Evolutionary conservation across 495 filamentous ascomycete genomes (phyloP).

Genomic region (Trichodelitschia bisporula): DNA sequence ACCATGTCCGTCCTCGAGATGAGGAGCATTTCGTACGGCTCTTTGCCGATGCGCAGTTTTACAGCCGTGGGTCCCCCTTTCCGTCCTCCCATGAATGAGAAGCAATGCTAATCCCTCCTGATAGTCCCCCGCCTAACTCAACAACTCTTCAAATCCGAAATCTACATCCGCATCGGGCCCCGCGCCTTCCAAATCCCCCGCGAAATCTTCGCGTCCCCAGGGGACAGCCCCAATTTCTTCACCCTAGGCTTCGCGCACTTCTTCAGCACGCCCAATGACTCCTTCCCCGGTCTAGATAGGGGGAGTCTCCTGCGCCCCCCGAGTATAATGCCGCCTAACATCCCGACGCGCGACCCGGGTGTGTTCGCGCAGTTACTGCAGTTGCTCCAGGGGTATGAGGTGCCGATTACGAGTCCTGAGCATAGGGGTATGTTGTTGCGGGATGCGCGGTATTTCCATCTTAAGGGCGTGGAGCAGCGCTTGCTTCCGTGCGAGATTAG

Average conservation of each 20-base stretch:
- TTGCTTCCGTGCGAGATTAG: conserved; percentile 56
- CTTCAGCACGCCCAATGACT: conserved; percentile 52
- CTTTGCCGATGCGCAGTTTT: conserved; percentile 93
- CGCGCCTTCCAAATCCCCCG: conserved; percentile 72
- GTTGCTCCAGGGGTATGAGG: conserved; percentile 64
- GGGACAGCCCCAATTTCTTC: conserved; percentile 90
- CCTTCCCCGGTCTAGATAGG: conserved; percentile 68
- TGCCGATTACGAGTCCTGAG: conserved; percentile 48
- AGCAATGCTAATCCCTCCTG: conserved; percentile 1
- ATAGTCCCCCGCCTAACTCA: conserved; percentile 69
- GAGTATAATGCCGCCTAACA: conserved; percentile 54
- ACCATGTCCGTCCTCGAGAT: conserved; percentile 65
- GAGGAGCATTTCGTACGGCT: conserved; percentile 69
- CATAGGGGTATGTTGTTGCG: conserved; percentile 61
- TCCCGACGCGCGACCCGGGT: conserved; percentile 57
- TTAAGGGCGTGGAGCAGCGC: conserved; percentile 74
- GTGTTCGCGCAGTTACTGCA: conserved; percentile 69
- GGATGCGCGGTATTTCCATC: conserved; percentile 81
- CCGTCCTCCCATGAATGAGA: neutral
- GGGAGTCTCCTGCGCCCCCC: conserved; percentile 71
- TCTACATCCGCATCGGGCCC: conserved; percentile 73
- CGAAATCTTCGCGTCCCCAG: conserved; percentile 61
- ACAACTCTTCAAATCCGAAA: conserved; percentile 82
- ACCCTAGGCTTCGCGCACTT: conserved; percentile 77
- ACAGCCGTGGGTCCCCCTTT: conserved; percentile 32